Percentiles rank a stretch among this genome's conserved stretches.
Evolutionary conservation across 768 basidiomycete genomes (phyloP).

Genomic region (Phlegmacium glaucopus): DNA sequence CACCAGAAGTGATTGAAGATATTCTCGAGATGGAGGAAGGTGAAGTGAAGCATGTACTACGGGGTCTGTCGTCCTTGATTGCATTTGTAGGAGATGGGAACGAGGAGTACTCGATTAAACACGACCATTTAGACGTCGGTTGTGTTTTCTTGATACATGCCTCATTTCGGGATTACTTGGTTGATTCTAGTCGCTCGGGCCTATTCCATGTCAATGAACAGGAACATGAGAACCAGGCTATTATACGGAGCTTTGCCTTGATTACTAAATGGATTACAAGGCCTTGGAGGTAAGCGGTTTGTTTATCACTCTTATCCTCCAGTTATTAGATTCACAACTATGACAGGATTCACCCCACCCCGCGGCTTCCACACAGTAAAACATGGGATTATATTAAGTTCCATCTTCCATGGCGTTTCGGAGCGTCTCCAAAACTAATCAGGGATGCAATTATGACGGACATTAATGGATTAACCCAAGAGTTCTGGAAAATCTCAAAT

Average conservation of each 20-base stretch:
- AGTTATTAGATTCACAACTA: too few species aligned
- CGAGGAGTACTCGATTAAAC: too few species aligned
- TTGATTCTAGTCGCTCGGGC: constrained; percentile 6
- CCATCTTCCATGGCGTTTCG: too few species aligned
- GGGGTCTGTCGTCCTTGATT: constrained; percentile 9
- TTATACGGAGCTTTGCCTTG: constrained; percentile 4
- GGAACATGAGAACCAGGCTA: constrained; percentile 2
- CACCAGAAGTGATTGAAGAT: constrained; percentile 1
- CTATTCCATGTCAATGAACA: constrained; percentile 3
- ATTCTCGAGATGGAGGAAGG: neutral
- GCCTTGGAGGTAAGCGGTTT: neutral
- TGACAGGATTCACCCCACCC: too few species aligned
- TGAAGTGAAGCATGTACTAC: neutral
- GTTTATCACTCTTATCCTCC: too few species aligned
- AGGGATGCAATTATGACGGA: too few species aligned
- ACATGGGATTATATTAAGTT: constrained; percentile 3
- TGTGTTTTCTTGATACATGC: too few species aligned
- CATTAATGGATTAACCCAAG: too few species aligned
- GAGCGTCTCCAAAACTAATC: too few species aligned
- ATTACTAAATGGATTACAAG: constrained; percentile 4
- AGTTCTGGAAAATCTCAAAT: too few species aligned
- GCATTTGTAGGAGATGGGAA: neutral
- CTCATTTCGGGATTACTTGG: constrained; percentile 6
- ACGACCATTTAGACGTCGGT: too few species aligned
- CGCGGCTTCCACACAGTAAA: neutral